Conservation (phyloP, 2,329 filamentous ascomycete genomes). For the Alternaria ventricosa region DNA sequence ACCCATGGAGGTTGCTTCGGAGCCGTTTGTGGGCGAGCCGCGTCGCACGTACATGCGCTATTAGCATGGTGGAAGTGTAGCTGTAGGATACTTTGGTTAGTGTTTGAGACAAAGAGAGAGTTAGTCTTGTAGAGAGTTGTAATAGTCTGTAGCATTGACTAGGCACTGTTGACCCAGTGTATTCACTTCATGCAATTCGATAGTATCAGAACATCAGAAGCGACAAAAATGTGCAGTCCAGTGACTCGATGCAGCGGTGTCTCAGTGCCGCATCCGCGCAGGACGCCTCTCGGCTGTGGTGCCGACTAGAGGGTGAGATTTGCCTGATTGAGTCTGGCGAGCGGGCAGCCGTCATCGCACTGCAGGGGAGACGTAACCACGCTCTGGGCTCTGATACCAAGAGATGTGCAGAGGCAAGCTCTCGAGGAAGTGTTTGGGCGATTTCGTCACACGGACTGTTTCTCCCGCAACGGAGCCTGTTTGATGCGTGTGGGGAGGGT, state of each 20-base stretch:
- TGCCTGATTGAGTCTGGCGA: constrained; percentile 4
- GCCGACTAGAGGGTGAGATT: constrained; percentile 2
- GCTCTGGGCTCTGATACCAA: neutral
- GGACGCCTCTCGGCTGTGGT: constrained; percentile 6
- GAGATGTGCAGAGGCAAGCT: neutral
- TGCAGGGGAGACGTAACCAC: constrained; percentile 5
- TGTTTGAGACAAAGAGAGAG: neutral
- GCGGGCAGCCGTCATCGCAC: constrained; percentile 9
- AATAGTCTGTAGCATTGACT: neutral
- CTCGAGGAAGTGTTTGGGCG: neutral
- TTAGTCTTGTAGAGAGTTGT: neutral
- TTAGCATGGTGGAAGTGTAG: constrained; percentile 12
- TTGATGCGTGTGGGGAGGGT: neutral
- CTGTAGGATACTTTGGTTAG: constrained; percentile 5
- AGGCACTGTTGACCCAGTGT: neutral
- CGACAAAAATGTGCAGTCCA: neutral
- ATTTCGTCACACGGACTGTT: constrained; percentile 10
- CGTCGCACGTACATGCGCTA: constrained; percentile 48
- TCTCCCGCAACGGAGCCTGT: constrained; percentile 9
- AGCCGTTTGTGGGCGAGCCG: constrained; percentile 36
- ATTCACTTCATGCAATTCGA: neutral
- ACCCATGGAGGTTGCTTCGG: constrained; percentile 34
- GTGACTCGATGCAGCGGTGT: constrained; percentile 1
- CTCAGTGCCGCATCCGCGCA: neutral
- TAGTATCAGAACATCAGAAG: too few species aligned